phyloP scores from a whole-genome alignment of 495 filamentous ascomycete species.

The Podospora tetraspora region DNA sequence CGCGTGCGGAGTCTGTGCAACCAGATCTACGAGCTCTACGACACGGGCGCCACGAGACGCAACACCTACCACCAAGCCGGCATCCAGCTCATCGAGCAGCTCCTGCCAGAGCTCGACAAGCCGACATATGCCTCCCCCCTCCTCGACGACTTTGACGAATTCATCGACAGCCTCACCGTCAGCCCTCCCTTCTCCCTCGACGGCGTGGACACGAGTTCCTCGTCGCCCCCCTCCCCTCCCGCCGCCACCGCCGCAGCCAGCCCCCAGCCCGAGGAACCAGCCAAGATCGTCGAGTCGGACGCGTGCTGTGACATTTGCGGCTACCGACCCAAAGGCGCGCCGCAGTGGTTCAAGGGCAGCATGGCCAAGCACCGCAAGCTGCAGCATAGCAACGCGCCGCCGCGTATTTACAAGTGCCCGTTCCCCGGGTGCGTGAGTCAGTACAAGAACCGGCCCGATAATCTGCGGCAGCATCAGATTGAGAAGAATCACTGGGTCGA shows the following conservation, averaged over 20 bases:
- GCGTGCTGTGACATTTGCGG: conserved; percentile 43
- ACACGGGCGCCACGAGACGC: conserved; percentile 27
- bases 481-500: conserved; percentile 45
- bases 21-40: conserved; percentile 35
- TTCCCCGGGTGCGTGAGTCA: conserved; percentile 44
- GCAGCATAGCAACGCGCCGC: conserved; percentile 40
- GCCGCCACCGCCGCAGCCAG: background rate
- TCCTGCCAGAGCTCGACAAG: conserved; percentile 27
- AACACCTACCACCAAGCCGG: conserved; percentile 35
- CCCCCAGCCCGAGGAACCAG: conserved; percentile 6
- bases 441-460: conserved; percentile 48
- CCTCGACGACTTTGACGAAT: conserved; percentile 21
- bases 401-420: conserved; percentile 43
- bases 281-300: conserved; percentile 34
- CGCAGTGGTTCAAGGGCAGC: conserved; percentile 50
- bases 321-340: conserved; percentile 47
- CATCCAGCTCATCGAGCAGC: conserved; percentile 32
- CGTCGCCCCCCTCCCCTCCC: conserved; percentile 7
- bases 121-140: background rate
- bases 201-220: conserved; percentile 8
- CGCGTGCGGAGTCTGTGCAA: conserved; percentile 33
- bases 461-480: conserved; percentile 46
- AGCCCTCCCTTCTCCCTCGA: conserved; percentile 5
- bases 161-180: conserved; percentile 20
- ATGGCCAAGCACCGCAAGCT: conserved; percentile 50